Percentiles rank a stretch among this genome's conserved stretches.
phyloP scores from a whole-genome alignment of 2,329 filamentous ascomycete species.

The Colletotrichum incanum region DNA sequence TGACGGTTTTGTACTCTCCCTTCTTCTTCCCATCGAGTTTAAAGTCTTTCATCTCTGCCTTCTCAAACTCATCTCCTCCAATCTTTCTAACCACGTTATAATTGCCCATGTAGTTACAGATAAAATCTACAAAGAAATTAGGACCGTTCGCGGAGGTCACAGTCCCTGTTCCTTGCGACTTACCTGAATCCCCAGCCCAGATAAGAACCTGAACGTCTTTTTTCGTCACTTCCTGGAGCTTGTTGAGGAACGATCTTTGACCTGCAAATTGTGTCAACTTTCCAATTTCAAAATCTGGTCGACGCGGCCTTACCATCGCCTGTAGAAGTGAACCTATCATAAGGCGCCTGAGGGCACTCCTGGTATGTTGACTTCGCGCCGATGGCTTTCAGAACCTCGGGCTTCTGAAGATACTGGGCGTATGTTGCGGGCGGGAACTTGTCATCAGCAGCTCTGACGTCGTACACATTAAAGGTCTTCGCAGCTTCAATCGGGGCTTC shows the following conservation, averaged over 20 bases:
- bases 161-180: conserved; percentile 17
- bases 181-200: conserved; percentile 69
- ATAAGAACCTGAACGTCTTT: conserved; percentile 65
- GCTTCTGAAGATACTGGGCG: conserved; percentile 55
- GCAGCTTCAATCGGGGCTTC: conserved; percentile 44
- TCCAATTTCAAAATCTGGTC: neutral
- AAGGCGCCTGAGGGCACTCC: conserved; percentile 57
- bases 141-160: neutral
- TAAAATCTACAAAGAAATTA: conserved; percentile 59
- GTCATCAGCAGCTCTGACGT: conserved; percentile 59
- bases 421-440: conserved; percentile 59
- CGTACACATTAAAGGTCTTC: conserved; percentile 62
- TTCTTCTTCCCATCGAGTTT: conserved; percentile 62
- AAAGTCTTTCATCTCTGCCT: conserved; percentile 53
- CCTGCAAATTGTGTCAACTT: conserved; percentile 45
- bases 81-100: conserved; percentile 47
- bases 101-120: conserved; percentile 72
- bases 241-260: conserved; percentile 60
- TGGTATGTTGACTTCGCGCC: conserved; percentile 60
- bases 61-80: conserved; percentile 58
- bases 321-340: conserved; percentile 56
- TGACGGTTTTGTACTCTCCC: conserved; percentile 66
- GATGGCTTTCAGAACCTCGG: conserved; percentile 58
- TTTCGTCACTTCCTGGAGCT: conserved; percentile 62
- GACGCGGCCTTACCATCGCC: conserved; percentile 54